Conservation (phyloP, 345 rosid species). For the Gossypium thurberi region DNA sequence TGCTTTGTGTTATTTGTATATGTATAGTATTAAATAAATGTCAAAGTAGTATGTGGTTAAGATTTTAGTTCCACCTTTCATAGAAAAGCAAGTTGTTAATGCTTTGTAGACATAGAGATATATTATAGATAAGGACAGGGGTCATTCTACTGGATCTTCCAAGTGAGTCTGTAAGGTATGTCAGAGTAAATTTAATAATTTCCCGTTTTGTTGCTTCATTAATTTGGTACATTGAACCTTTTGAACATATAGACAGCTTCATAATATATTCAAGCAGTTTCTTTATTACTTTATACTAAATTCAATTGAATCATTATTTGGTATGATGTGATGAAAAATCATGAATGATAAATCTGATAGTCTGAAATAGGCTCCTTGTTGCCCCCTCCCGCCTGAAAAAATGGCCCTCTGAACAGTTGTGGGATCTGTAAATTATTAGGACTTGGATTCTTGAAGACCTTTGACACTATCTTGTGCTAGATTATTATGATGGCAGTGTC, state of each 20-base stretch:
- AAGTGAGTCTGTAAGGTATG: not conserved
- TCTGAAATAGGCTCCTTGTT: not conserved
- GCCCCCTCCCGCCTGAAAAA: not conserved
- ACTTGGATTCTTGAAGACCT: not conserved
- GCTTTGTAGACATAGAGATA: not conserved
- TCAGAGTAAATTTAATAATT: not conserved
- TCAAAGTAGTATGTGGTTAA: not conserved
- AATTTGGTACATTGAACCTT: not conserved
- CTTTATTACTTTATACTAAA: not conserved
- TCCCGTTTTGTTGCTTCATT: not conserved
- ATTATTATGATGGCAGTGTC: not conserved
- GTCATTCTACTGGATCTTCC: not conserved
- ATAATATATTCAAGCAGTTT: not conserved
- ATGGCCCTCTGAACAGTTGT: not conserved
- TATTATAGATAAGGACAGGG: not conserved
- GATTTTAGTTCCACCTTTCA: not conserved
- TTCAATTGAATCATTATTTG: not conserved
- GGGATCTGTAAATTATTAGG: not conserved
- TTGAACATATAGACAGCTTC: not conserved
- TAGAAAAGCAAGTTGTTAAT: not conserved
- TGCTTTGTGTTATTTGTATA: not conserved
- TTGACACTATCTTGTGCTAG: not conserved
- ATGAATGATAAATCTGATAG: not conserved
- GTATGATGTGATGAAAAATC: not conserved
- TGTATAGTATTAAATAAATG: not conserved